Conservation (phyloP, 106 monocot species). For the Acorus calamus region DNA sequence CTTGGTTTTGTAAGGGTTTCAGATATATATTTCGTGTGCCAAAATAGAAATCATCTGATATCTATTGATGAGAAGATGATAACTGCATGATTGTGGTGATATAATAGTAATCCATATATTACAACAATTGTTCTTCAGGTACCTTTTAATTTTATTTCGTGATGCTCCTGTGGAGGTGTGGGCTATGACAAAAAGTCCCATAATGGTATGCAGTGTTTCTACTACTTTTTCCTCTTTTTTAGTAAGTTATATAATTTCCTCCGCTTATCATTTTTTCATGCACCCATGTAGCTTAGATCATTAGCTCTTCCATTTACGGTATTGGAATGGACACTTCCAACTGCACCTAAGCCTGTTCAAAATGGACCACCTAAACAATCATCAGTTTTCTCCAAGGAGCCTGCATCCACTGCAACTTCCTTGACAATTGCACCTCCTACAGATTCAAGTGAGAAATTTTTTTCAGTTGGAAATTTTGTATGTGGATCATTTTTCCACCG, state of each 20-base stretch:
- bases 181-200: constrained; percentile 98
- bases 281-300: constrained; percentile 81
- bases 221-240: background rate
- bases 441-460: constrained; percentile 46
- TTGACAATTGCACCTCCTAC: constrained; percentile 22
- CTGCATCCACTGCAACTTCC: constrained; percentile 19
- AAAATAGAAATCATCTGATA: too few species aligned
- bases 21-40: too few species aligned
- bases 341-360: constrained; percentile 68
- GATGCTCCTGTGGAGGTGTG: constrained; percentile 99
- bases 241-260: background rate
- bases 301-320: constrained; percentile 99
- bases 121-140: constrained; percentile 40
- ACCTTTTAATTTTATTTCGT: constrained; percentile 94
- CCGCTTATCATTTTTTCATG: background rate
- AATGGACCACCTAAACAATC: constrained; percentile 52
- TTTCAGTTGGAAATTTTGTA: background rate
- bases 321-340: constrained; percentile 96
- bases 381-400: constrained; percentile 37
- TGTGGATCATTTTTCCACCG: too few species aligned
- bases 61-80: background rate
- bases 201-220: constrained; percentile 57
- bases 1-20: too few species aligned
- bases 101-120: too few species aligned
- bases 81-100: too few species aligned